These are phyloP conservation scores for Zanthoxylum bungeanum DNA, from an alignment of 345 rosid genomes.

Conservation along the genomic window DNA sequence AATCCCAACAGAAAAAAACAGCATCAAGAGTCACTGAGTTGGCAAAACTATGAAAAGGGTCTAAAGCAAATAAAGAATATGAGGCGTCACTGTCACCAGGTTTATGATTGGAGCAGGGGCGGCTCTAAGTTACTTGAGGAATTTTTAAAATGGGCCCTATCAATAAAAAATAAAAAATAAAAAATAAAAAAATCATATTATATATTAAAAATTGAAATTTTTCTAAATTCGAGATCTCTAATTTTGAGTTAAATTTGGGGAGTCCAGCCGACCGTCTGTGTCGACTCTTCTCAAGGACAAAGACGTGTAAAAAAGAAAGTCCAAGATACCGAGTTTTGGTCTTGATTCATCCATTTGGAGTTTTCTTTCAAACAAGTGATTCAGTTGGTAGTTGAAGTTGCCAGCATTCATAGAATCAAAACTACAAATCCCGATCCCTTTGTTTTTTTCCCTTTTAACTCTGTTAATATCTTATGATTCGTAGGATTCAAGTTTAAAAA, in stretches of 20 bases:
- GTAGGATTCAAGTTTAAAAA: accelerated
- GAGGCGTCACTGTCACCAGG: background rate
- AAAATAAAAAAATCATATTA: too few species aligned
- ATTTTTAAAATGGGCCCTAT: too few species aligned
- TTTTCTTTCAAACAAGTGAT: background rate
- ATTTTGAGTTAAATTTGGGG: too few species aligned
- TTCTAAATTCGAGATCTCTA: too few species aligned
- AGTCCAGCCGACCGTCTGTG: too few species aligned
- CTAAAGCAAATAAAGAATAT: background rate
- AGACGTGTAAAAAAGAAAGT: constrained; percentile 2
- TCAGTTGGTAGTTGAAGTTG: background rate
- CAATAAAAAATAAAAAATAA: too few species aligned
- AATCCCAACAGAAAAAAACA: background rate
- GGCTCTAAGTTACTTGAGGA: too few species aligned
- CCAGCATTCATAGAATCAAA: background rate
- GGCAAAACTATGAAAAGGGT: background rate
- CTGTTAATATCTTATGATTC: background rate
- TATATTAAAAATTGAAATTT: too few species aligned
- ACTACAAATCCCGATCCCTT: background rate
- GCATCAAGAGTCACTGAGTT: too few species aligned
- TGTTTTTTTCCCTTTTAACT: background rate
- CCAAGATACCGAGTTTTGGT: constrained; percentile 10
- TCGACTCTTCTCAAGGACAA: too few species aligned
- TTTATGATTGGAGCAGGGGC: background rate
- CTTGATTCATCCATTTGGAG: constrained; percentile 17